Evolutionary conservation across 164 flowering plant species (phyloP).

Genomic region (Liriodendron chinense): DNA sequence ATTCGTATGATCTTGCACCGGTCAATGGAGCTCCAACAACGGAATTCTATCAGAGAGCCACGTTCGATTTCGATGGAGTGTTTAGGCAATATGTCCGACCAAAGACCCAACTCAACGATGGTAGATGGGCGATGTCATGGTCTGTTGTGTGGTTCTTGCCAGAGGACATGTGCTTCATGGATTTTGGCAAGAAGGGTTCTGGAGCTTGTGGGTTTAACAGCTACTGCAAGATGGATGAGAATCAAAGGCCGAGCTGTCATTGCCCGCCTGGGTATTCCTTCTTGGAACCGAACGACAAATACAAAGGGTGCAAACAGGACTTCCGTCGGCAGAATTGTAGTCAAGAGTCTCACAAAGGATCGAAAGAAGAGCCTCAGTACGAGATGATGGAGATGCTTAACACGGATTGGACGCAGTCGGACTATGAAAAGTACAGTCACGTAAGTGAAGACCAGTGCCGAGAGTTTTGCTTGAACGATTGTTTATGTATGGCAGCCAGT

Average conservation of each 20-base stretch:
- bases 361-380: not conserved
- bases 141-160: not conserved
- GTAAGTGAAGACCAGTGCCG: conserved; percentile 10
- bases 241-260: conserved; percentile 21
- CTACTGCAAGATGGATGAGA: conserved; percentile 25
- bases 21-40: not conserved
- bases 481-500: conserved; percentile 18
- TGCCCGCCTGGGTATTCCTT: conserved; percentile 35
- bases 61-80: conserved; percentile 44
- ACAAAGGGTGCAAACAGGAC: conserved; percentile 38
- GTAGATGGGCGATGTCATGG: conserved; percentile 8
- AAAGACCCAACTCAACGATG: conserved; percentile 11
- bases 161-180: not conserved
- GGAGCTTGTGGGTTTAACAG: conserved; percentile 42
- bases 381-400: not conserved
- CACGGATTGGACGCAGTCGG: conserved; percentile 4
- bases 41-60: conserved; percentile 33
- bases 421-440: not conserved
- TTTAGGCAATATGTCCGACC: conserved; percentile 9
- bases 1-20: conserved; percentile 19
- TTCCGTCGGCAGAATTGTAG: conserved; percentile 33
- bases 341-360: not conserved
- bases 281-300: conserved; percentile 35
- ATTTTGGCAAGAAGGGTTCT: not conserved
- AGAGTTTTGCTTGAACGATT: conserved; percentile 19